These are phyloP conservation scores for Lepraria neglecta DNA, from an alignment of 495 filamentous ascomycete genomes.

Conservation along the genomic window DNA sequence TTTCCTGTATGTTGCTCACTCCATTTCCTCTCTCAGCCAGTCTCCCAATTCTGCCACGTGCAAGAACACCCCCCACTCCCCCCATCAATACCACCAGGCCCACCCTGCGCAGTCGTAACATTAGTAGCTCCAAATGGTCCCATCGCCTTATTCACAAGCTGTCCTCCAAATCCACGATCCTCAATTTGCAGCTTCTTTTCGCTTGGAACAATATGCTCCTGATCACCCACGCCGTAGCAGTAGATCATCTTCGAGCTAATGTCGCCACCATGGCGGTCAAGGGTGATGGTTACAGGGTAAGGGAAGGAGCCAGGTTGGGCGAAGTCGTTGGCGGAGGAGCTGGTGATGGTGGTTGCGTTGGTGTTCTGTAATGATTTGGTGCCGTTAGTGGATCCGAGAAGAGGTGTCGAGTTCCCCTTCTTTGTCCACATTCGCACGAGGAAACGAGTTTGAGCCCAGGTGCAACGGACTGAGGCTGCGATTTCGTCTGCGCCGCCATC, in stretches of 20 bases:
- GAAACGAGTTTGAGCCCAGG: conserved; percentile 77
- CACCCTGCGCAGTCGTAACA: conserved; percentile 27
- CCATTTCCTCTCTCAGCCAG: not conserved
- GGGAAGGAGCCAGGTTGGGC: conserved; percentile 69
- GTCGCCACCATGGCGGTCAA: conserved; percentile 74
- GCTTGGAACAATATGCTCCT: conserved; percentile 45
- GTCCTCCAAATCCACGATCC: conserved; percentile 53
- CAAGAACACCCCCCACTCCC: conserved; percentile 70
- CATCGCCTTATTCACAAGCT: conserved; percentile 51
- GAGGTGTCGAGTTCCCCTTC: conserved; percentile 36
- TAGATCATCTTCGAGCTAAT: conserved; percentile 59
- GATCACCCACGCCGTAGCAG: conserved; percentile 56
- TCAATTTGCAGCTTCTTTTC: conserved; percentile 53
- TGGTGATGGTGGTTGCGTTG: conserved; percentile 28
- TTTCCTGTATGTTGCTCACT: not conserved
- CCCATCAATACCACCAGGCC: conserved; percentile 57
- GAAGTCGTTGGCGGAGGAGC: conserved; percentile 49
- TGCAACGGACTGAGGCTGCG: conserved; percentile 64
- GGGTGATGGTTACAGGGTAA: conserved; percentile 72
- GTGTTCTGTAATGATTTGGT: conserved; percentile 17
- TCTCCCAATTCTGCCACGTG: conserved; percentile 59
- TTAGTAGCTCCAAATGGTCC: conserved; percentile 40
- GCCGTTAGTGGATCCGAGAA: conserved; percentile 31
- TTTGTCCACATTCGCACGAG: conserved; percentile 89
- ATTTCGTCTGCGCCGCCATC: conserved; percentile 57